These are phyloP conservation scores for Exophiala sideris DNA, from an alignment of 2,329 filamentous ascomycete species.

Conservation along the genomic window DNA sequence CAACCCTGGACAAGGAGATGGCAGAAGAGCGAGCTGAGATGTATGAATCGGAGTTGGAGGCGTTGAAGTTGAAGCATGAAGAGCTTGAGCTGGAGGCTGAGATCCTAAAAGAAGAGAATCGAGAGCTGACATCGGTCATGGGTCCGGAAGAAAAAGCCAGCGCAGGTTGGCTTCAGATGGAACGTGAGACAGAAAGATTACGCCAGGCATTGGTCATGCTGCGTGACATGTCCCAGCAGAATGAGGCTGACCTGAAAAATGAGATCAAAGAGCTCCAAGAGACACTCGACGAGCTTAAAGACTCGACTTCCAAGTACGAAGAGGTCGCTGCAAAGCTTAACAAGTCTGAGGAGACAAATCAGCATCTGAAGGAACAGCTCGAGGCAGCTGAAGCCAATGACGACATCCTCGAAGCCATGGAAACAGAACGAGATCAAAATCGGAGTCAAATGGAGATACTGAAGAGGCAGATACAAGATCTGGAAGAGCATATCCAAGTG, in stretches of 20 bases:
- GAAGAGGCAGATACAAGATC: conserved; percentile 65
- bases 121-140: conserved; percentile 78
- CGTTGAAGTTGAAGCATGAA: conserved; percentile 70
- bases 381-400: conserved; percentile 85
- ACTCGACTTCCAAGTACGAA: conserved; percentile 67
- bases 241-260: conserved; percentile 73
- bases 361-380: conserved; percentile 85
- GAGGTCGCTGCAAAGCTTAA: conserved; percentile 69
- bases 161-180: conserved; percentile 86
- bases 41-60: conserved; percentile 74
- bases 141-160: conserved; percentile 82
- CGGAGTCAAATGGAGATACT: conserved; percentile 24
- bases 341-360: conserved; percentile 69
- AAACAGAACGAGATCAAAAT: conserved; percentile 72
- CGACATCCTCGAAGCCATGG: conserved; percentile 89
- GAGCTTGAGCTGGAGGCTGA: conserved; percentile 87
- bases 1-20: conserved; percentile 89
- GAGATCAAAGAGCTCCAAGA: conserved; percentile 72
- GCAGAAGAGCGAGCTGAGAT: conserved; percentile 88
- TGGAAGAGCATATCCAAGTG: conserved; percentile 85
- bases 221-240: conserved; percentile 81
- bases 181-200: conserved; percentile 82
- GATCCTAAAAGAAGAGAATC: conserved; percentile 80
- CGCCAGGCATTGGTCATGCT: conserved; percentile 80
- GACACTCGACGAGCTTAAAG: conserved; percentile 65